phyloP scores from a whole-genome alignment of 306 rosid species.

The Pterocarpus santalinus region DNA sequence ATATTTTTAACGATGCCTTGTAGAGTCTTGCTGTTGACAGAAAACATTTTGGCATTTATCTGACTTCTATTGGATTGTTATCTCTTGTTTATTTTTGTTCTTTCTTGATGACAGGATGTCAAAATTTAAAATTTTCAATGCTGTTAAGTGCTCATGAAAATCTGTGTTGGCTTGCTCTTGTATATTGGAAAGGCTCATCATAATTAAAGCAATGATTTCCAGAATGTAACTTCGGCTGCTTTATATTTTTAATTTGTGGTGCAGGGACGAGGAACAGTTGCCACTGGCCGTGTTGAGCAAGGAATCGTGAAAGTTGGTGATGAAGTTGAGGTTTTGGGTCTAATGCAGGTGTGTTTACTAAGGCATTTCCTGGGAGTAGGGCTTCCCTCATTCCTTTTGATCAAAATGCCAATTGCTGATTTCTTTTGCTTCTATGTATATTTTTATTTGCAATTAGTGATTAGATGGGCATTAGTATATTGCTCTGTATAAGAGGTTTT shows the following conservation, averaged over 20 bases:
- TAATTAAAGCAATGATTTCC: slow-evolving; percentile 12
- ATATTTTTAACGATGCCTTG: neutral
- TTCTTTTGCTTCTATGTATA: slow-evolving; percentile 16
- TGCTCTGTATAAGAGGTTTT: slow-evolving; percentile 11
- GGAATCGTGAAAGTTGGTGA: slow-evolving; percentile 92
- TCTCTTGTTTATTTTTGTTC: neutral
- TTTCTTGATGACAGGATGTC: neutral
- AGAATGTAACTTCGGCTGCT: slow-evolving; percentile 22
- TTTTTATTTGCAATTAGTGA: slow-evolving; percentile 19
- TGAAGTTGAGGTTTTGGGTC: slow-evolving; percentile 95
- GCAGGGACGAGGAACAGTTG: slow-evolving; percentile 99
- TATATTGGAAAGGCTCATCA: slow-evolving; percentile 1
- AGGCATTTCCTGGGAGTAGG: slow-evolving; percentile 34
- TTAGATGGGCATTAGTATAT: slow-evolving; percentile 21
- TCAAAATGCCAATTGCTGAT: neutral
- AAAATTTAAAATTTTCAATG: neutral
- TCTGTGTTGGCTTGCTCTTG: slow-evolving; percentile 34
- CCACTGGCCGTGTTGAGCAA: slow-evolving; percentile 98
- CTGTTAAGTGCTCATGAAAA: slow-evolving; percentile 23
- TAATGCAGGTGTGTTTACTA: slow-evolving; percentile 70
- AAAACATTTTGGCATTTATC: neutral
- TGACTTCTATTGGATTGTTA: neutral
- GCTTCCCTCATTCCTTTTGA: slow-evolving; percentile 25
- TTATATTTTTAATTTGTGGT: slow-evolving; percentile 43
- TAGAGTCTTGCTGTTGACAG: neutral